These are phyloP conservation scores for Crithidia mellificae DNA, from an alignment of 208 protist species.

Conservation along the genomic window DNA sequence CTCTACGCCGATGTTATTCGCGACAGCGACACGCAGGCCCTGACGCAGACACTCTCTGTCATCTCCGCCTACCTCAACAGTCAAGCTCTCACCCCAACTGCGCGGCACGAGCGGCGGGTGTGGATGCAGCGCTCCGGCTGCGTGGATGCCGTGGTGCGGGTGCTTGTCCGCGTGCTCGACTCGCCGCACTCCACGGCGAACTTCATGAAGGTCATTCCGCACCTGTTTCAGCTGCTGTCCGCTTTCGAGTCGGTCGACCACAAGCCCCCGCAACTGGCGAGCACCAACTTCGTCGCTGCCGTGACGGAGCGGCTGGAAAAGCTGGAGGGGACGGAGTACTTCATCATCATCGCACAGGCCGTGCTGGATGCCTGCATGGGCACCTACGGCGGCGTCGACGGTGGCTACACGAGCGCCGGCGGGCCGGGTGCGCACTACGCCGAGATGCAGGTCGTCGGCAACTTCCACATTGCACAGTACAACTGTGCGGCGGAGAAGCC, in stretches of 20 bases:
- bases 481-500: conserved; percentile 73
- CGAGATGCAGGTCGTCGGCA: conserved; percentile 42
- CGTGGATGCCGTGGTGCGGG: conserved; percentile 57
- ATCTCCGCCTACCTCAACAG: conserved; percentile 46
- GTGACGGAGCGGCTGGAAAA: conserved; percentile 41
- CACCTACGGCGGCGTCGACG: conserved; percentile 36
- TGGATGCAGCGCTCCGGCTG: conserved; percentile 65
- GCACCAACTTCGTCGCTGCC: conserved; percentile 50
- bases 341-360: conserved; percentile 65
- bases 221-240: conserved; percentile 74
- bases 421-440: conserved; percentile 18
- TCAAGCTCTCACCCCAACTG: conserved; percentile 21
- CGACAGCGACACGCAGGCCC: conserved; percentile 28
- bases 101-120: conserved; percentile 55
- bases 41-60: conserved; percentile 48
- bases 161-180: conserved; percentile 40
- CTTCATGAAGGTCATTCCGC: conserved; percentile 57
- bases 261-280: conserved; percentile 44
- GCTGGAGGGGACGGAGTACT: conserved; percentile 58
- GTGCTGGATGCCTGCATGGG: conserved; percentile 66
- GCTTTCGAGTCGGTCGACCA: conserved; percentile 65
- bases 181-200: conserved; percentile 31
- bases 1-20: conserved; percentile 55
- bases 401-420: conserved; percentile 11
- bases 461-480: conserved; percentile 40